Base-by-base conservation (phyloP, 768 basidiomycete species). In the Leccinum incarnatum region DNA sequence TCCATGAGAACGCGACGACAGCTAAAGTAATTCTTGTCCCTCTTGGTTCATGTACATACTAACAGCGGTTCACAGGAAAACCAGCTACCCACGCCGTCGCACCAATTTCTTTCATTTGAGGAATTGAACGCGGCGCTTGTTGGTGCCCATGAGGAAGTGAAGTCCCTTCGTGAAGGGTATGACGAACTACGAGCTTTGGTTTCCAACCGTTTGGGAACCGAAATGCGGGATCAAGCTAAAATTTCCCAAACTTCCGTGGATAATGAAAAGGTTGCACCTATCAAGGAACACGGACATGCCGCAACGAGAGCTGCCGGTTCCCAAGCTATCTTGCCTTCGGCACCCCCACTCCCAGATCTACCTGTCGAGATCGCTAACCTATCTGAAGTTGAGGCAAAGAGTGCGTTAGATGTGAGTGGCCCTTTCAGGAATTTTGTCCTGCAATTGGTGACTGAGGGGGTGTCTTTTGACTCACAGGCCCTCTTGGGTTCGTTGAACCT, bases 311-410 rank as follows among this genome's bases (percentile, higher is more conserved):
- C 23, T 5, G 50, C 17, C 12, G 42, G 46, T 19, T 46, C 55
- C 14, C 57, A 53, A 48, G 52, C 29, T 14, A 19, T 32, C 3
- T 12, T 45, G 14, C 15, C 55, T 49, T 27, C 34, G 10, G 7
- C 40, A 4, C 45, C 42, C 7, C 46, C 53, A 29, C 56, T 40
- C 23, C 36, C 49, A 0, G 48, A 61, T 51, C 12, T 68, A 8
- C 52, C 57, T 17, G 5, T 54, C 12, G 64, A 67, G 50, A 61
- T 72, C 2, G 55, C 52, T 2, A 17, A 23, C 3, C 61, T 72
- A 23, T 66, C 72, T 7, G 72, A 67, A 37, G 30, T 40, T 11
- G 64, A 69, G 34, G 67, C 65, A 8, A 72, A 71, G 54, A 50
- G 32, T 19, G 53, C 53, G 15, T 51, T 72, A 10, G 21, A 45